These are phyloP conservation scores for Suillus variegatus DNA, from an alignment of 768 basidiomycete genomes.

Conservation along the genomic window DNA sequence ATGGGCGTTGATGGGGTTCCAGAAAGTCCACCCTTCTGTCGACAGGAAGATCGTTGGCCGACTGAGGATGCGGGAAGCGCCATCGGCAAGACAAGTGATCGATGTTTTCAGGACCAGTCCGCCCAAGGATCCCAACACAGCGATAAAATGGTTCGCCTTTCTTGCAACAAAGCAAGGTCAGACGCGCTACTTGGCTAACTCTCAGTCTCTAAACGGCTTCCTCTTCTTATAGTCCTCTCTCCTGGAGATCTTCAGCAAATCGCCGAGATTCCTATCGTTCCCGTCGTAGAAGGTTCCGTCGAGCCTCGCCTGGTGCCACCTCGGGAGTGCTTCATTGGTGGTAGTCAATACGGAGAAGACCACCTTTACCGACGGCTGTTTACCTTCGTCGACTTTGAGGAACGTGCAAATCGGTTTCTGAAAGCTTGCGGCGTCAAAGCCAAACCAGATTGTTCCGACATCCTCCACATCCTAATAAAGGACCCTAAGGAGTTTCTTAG, in stretches of 20 bases:
- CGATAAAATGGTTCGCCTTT: conserved; percentile 60
- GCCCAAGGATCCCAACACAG: conserved; percentile 49
- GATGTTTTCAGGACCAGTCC: conserved; percentile 52
- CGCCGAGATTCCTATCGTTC: conserved; percentile 62
- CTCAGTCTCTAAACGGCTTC: conserved; percentile 3
- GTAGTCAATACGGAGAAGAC: conserved; percentile 29
- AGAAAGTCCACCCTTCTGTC: conserved; percentile 53
- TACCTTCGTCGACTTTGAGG: conserved; percentile 81
- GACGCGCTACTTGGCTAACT: background rate
- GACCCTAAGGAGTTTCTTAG: conserved; percentile 69
- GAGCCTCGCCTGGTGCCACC: conserved; percentile 47
- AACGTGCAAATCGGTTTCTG: conserved; percentile 75
- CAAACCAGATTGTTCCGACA: conserved; percentile 79
- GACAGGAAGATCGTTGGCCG: conserved; percentile 50
- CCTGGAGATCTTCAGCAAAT: conserved; percentile 51
- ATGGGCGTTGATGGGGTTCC: conserved; percentile 72
- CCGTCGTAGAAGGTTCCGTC: conserved; percentile 34
- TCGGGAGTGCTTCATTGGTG: conserved; percentile 61
- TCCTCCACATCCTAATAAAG: conserved; percentile 62
- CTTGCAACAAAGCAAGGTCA: conserved; percentile 60
- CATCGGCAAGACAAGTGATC: conserved; percentile 57
- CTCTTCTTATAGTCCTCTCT: conserved; percentile 50
- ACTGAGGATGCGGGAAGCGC: conserved; percentile 66
- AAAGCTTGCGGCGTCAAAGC: conserved; percentile 81
- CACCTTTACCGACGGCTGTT: conserved; percentile 78